These are phyloP conservation scores for Fusarium sp. DNA, from an alignment of 2,329 filamentous ascomycete genomes.

Conservation along the genomic window DNA sequence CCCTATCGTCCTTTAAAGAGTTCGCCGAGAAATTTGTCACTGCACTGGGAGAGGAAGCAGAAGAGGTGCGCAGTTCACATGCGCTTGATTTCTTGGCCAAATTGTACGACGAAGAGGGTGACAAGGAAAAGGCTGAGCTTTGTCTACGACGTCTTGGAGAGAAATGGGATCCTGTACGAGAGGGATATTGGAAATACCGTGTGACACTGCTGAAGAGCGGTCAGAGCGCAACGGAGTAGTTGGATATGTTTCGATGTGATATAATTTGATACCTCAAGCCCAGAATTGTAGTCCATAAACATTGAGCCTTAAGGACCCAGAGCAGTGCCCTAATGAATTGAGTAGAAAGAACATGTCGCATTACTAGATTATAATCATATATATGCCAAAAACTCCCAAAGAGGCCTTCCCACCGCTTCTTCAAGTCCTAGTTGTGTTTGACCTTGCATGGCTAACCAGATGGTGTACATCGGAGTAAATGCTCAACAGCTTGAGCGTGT, in stretches of 20 bases:
- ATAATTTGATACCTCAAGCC: neutral
- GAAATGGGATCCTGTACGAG: slow-evolving; percentile 90
- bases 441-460: slow-evolving; percentile 39
- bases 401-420: slow-evolving; percentile 24
- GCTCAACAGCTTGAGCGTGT: slow-evolving; percentile 5
- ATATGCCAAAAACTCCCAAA: slow-evolving; percentile 39
- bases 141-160: slow-evolving; percentile 79
- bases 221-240: slow-evolving; percentile 13
- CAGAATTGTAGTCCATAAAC: neutral
- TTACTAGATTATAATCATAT: slow-evolving; percentile 45
- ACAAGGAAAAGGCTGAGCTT: slow-evolving; percentile 70
- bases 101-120: slow-evolving; percentile 67
- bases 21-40: slow-evolving; percentile 65
- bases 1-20: slow-evolving; percentile 55
- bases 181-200: slow-evolving; percentile 87
- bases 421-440: slow-evolving; percentile 34
- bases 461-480: slow-evolving; percentile 33
- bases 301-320: neutral
- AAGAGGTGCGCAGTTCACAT: slow-evolving; percentile 70
- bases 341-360: slow-evolving; percentile 36
- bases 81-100: slow-evolving; percentile 79
- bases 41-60: slow-evolving; percentile 57
- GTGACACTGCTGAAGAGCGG: slow-evolving; percentile 42
- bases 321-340: neutral
- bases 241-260: neutral